Percentiles rank a stretch among this genome's conserved stretches.
These are phyloP conservation scores for Gossypium davidsonii DNA, from an alignment of 441 rosid genomes.

Conservation along the genomic window DNA sequence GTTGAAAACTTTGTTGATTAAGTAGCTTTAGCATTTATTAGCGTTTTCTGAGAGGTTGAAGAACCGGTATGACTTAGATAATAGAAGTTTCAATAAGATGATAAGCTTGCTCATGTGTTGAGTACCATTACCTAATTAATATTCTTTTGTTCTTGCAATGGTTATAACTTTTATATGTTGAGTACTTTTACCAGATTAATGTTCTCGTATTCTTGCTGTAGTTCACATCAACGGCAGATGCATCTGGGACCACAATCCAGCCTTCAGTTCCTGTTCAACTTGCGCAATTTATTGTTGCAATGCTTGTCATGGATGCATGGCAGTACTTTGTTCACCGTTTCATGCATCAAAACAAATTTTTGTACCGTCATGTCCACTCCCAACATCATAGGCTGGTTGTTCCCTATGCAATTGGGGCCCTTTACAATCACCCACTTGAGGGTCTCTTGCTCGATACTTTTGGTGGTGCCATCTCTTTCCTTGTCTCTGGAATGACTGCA, in stretches of 20 bases:
- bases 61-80: not conserved
- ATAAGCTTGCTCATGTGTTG: not conserved
- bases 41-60: not conserved
- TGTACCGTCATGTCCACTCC: constrained; percentile 64
- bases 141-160: constrained; percentile 17
- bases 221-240: constrained; percentile 40
- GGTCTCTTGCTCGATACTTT: constrained; percentile 60
- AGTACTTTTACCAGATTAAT: not conserved
- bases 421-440: constrained; percentile 64
- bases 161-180: constrained; percentile 17
- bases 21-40: not conserved
- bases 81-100: not conserved
- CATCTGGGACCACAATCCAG: constrained; percentile 33
- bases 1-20: not conserved
- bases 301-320: constrained; percentile 72
- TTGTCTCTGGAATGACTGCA: constrained; percentile 69
- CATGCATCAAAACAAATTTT: constrained; percentile 70
- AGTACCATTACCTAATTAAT: not conserved
- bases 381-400: constrained; percentile 68
- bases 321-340: constrained; percentile 68
- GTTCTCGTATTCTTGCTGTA: constrained; percentile 18
- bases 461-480: constrained; percentile 63
- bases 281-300: constrained; percentile 45
- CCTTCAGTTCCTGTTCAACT: constrained; percentile 34
- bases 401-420: constrained; percentile 66